These are phyloP conservation scores for Tetrahymena thermophila DNA, from an alignment of 73 alveolate species.

Conservation along the genomic window DNA sequence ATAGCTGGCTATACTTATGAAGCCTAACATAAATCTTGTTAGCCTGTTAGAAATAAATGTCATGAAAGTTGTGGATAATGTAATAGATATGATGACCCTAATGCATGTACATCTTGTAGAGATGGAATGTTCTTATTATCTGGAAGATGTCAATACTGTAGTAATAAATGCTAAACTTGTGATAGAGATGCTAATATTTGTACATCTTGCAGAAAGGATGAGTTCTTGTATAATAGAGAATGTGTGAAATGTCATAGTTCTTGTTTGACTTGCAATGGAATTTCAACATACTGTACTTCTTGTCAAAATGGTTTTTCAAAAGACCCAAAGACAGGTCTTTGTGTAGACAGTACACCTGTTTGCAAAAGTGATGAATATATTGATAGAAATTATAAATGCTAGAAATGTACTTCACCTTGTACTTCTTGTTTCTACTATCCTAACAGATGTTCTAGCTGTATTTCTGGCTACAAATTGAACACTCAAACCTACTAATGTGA, in stretches of 20 bases:
- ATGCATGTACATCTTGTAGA: neutral
- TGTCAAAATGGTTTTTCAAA: neutral
- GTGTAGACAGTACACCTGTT: neutral
- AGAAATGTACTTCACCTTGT: neutral
- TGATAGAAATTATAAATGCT: neutral
- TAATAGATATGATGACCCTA: neutral
- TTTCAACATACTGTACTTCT: neutral
- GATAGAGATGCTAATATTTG: neutral
- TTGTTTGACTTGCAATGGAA: neutral
- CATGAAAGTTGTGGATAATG: neutral
- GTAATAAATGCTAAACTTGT: neutral
- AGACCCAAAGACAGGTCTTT: neutral
- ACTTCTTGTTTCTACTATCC: neutral
- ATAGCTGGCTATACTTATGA: neutral
- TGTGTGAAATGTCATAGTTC: neutral
- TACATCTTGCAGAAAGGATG: neutral
- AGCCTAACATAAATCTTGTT: neutral
- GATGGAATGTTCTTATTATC: neutral
- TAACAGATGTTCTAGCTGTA: neutral
- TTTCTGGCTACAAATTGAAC: neutral
- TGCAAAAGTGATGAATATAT: neutral
- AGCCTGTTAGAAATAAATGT: neutral
- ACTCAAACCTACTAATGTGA: neutral
- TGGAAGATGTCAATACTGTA: neutral
- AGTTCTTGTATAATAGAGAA: too few relatives aligned